Evolutionary conservation across 1,139 yeast genomes (phyloP), one percentile per base, ranked within the genome.

Genomic region (Insectozyma bohioensis): DNA sequence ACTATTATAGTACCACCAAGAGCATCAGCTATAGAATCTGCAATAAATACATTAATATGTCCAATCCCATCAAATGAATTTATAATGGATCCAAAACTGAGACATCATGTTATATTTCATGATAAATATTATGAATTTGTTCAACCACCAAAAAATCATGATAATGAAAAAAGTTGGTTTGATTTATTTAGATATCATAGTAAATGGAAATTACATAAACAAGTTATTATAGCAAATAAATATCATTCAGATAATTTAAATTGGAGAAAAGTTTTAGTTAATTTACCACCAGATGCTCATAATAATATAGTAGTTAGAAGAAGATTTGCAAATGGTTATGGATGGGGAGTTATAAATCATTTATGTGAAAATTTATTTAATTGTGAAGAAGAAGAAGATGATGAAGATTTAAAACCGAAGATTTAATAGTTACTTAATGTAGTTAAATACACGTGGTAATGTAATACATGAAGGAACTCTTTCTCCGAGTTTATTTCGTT

Each of bases 191-290:
- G 45, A 24, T 45, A 50, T 26, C 44, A 44, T 31, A 54, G 40
- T 10, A 36, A 56, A 40, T 41, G 58, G 57, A 66, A 41, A 59
- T 43, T 79, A 12, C 95, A 90, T 22, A 58, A 54, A 35, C 67
- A 61, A 53, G 97, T 88, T 38, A 68, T 72, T 36, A 85, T 92
- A 35, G 98, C 98, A 0, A 65, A 94, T 31, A 78, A 79, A 36
- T 92, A 95, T 80, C 98, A 92, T 53, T 64, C 75, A 5, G 50
- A 49, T 31, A 77, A 74, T 3, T 72, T 87, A 77, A 63, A 75
- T 8, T 92, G 99, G 99, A 67, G 98, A 26, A 92, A 92, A 55
- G 95, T 94, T 1, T 61, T 94, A 29, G 97, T 92, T 2, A 76
- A 79, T 33, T 60, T 94, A 37, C 81, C 83, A 34, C 96, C 97